Conservation (phyloP, 345 rosid genomes). For the Brassica rapa region DNA sequence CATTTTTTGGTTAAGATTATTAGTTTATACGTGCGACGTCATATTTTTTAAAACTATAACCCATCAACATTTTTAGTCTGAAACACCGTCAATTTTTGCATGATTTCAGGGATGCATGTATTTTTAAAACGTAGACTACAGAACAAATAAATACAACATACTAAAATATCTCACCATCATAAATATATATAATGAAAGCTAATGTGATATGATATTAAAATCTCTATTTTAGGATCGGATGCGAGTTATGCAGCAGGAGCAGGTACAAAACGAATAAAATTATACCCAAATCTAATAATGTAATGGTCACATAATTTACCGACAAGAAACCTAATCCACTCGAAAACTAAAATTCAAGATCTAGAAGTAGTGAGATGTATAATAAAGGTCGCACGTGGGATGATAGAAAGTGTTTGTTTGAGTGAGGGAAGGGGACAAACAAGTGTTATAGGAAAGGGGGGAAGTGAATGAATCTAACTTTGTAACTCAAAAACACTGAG, state of each 20-base stretch:
- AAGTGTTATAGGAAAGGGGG: constrained; percentile 28
- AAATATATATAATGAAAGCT: not conserved
- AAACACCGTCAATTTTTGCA: not conserved
- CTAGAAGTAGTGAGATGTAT: constrained; percentile 16
- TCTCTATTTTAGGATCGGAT: not conserved
- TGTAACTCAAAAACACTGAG: constrained; percentile 18
- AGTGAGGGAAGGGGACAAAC: constrained; percentile 12
- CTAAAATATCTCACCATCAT: not conserved
- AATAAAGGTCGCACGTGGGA: constrained; percentile 35
- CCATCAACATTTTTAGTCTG: not conserved
- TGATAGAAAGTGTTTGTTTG: constrained; percentile 25
- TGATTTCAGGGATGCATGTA: not conserved
- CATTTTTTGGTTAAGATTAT: not conserved
- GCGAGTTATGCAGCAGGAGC: not conserved
- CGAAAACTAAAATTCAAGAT: constrained; percentile 21
- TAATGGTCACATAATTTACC: constrained; percentile 19
- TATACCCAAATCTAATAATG: constrained; percentile 12
- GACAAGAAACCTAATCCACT: constrained; percentile 33
- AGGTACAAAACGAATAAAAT: constrained; percentile 24
- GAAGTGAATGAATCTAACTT: constrained; percentile 32
- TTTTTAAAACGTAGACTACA: not conserved
- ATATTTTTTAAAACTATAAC: not conserved
- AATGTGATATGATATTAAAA: not conserved
- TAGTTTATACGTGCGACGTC: not conserved
- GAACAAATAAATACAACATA: not conserved